phyloP scores from a whole-genome alignment of 1,284 basidiomycete genomes.

The Ganoderma lucidum region DNA sequence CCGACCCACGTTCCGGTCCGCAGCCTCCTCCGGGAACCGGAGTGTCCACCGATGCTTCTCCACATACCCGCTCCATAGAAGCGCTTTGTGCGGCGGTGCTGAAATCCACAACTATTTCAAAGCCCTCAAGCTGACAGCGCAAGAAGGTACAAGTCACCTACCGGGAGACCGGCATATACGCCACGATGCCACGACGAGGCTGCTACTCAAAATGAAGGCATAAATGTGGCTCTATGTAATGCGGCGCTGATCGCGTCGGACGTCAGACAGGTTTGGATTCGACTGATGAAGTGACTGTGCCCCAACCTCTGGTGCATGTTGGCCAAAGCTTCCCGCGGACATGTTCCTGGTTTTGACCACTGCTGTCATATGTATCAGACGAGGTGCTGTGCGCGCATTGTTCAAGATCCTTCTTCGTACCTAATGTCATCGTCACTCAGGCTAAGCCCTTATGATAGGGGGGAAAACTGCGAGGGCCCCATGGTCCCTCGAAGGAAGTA shows the following conservation, averaged over 20 bases:
- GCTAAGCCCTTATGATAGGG: background rate
- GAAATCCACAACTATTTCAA: background rate
- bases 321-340: no score
- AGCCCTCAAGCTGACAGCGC: background rate
- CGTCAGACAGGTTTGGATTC: background rate
- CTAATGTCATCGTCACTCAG: background rate
- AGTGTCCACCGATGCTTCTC: background rate
- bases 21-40: background rate
- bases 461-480: background rate
- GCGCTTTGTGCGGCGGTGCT: background rate
- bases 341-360: background rate
- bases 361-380: background rate
- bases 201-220: background rate
- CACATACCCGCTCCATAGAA: background rate
- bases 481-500: background rate
- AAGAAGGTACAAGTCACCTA: background rate
- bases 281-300: background rate
- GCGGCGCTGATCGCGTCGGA: background rate
- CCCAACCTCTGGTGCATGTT: background rate
- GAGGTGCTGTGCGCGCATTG: background rate
- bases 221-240: conserved; percentile 8
- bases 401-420: no score
- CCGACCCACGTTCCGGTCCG: background rate
- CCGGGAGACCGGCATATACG: background rate
- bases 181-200: background rate